Evolutionary conservation across 306 rosid genomes (phyloP), one percentile per base, ranked within the genome.

Genomic region (Oemleria cerasiformis): DNA sequence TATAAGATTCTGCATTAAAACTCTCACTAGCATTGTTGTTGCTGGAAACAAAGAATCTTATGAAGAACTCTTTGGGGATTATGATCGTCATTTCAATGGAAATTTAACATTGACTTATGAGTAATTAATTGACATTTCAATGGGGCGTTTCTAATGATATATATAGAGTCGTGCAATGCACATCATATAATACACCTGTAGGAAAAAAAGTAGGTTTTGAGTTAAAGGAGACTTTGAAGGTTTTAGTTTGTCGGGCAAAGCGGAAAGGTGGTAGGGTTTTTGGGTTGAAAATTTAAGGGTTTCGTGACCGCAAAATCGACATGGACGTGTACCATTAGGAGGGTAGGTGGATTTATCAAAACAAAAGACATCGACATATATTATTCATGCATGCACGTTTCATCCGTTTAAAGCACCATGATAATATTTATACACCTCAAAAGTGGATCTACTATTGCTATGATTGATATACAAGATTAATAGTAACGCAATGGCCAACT

Each of bases 241-340:
- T 19, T 69, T 68, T 17, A 14, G 25, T 54, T 56, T 54, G 73
- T 69, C 73, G 73, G 64, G 51, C 64, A 40, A 53, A 19, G n/a
- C 17, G 73, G 47, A 39, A 7, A 49, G 36, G 20, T 68, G 49
- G 73, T 68, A n/a, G 62, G 62, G 62, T 12, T 36, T 68, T 41
- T 13, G 20, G 21, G 39, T 14, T 39, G 73, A 39, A 68, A 8
- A 19, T 2, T 49, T 67, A 7, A 10, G 19, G 43, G 72, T 21
- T 23, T 69, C 9, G 23, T 50, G 39, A 51, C 13, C 62, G 11
- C 44, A n/a, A 3, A 51, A 11, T 50, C 23, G 72, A 67, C 47
- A 67, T 1, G 36, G 42, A 25, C 14, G 13, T 65, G 13, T 45
- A 30, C 30, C 2, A 30, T 30, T 30, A 30, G 36, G 36, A 30